Conservation (phyloP, 139 green algal genomes). For the Coccomyxa sp. region DNA sequence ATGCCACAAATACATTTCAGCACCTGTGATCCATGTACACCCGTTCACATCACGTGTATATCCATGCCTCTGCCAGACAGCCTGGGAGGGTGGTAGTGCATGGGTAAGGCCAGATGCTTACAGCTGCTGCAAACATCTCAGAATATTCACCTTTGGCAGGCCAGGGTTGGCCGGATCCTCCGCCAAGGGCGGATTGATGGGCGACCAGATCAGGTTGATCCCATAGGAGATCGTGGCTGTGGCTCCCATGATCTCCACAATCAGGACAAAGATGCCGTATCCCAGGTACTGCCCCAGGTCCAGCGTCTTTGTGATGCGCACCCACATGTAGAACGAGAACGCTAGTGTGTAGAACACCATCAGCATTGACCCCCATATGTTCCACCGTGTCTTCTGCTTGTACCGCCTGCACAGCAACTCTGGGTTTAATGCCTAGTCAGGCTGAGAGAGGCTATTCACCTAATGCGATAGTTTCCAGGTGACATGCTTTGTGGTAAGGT, state of each 20-base stretch:
- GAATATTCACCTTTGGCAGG: neutral
- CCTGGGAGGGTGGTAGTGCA: no score
- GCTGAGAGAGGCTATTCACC: no score
- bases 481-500: no score
- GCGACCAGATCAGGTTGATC: constrained; percentile 21
- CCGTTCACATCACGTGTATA: neutral
- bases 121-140: neutral
- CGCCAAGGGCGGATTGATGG: constrained; percentile 11
- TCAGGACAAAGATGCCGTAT: constrained; percentile 5
- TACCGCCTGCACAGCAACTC: no score
- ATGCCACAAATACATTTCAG: neutral
- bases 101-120: neutral
- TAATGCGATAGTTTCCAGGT: no score
- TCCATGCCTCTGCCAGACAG: neutral
- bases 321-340: constrained; percentile 24
- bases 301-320: constrained; percentile 23
- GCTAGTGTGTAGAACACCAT: constrained; percentile 12
- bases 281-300: constrained; percentile 17
- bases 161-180: constrained; percentile 4
- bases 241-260: constrained; percentile 25
- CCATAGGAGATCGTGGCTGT: constrained; percentile 24
- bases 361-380: constrained; percentile 6
- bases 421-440: no score
- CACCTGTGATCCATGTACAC: neutral
- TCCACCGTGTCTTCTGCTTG: neutral